Percentiles rank a stretch among this genome's conserved stretches.
These are phyloP conservation scores for Eimeria praecox DNA, from an alignment of 169 alveolate genomes.

Conservation along the genomic window DNA sequence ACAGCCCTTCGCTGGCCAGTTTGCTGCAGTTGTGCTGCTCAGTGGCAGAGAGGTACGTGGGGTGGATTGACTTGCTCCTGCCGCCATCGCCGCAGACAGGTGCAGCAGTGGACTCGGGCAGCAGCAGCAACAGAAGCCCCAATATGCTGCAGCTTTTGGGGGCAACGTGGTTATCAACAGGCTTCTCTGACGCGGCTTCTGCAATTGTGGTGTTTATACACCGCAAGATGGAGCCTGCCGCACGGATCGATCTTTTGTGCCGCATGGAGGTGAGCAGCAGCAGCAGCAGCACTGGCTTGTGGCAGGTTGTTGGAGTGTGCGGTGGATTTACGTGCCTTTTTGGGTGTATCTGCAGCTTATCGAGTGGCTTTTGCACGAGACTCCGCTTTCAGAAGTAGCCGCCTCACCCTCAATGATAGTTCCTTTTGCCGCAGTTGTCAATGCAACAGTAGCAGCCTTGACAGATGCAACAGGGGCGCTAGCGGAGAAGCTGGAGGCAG, in stretches of 20 bases:
- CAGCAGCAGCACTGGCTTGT: background rate
- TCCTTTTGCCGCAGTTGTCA: constrained; percentile 19
- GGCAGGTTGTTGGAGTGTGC: background rate
- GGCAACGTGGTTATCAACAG: constrained; percentile 45
- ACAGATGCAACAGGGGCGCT: constrained; percentile 37
- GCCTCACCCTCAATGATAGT: constrained; percentile 43
- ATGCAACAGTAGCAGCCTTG: constrained; percentile 57
- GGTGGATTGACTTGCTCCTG: constrained; percentile 71
- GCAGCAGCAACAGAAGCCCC: constrained; percentile 53
- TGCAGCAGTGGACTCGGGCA: background rate
- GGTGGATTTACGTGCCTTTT: background rate
- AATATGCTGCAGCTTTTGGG: constrained; percentile 64
- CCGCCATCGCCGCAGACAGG: background rate
- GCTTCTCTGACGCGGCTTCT: constrained; percentile 60
- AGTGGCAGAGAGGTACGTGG: constrained; percentile 55
- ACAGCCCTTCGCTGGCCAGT: constrained; percentile 49
- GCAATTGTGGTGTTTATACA: constrained; percentile 73
- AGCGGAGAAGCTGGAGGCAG: constrained; percentile 67
- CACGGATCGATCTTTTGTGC: constrained; percentile 58
- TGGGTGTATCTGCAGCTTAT: background rate
- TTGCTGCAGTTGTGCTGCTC: constrained; percentile 69
- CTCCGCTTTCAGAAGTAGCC: constrained; percentile 40
- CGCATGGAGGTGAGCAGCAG: constrained; percentile 68
- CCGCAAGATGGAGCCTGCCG: constrained; percentile 70
- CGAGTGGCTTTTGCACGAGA: constrained; percentile 56